Evolutionary conservation across 1,284 basidiomycete genomes (phyloP), one percentile per base, ranked within the genome.

Genomic region (Erythrobasidium hasegawianum): DNA sequence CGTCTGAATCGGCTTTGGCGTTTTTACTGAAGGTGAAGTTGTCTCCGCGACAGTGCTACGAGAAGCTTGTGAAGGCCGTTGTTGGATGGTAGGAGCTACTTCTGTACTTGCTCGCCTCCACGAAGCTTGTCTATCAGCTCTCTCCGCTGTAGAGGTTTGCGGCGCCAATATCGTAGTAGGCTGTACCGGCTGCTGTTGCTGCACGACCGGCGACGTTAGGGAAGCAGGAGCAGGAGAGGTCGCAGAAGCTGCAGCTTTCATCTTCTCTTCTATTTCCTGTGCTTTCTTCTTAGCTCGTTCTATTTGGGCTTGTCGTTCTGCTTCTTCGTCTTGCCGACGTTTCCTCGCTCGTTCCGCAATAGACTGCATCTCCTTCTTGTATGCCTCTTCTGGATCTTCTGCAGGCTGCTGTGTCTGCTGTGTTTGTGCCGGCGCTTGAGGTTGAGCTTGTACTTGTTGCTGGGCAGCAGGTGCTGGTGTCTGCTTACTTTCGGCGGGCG

Each of bases 271-370:
- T 38, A 96, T 75, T 76, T 92, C 90, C 50, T 82, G 84, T 13
- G 92, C 92, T 78, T 96, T 96, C 77, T 81, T 83, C 68, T 85
- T 83, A 1, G 93, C 93, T 22, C 93, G 81, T 73, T 94, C 91
- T 68, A 85, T 85, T 71, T 89, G 87, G 41, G 85, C 87, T 74
- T 89, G 86, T 13, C 92, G 82, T 71, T 91, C 88, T 69, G 86
- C 86, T 75, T 97, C 93, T 73, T 95, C 93, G 54, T 88, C 84
- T 74, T 90, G 84, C 54, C 91, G 70, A 22, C 80, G 70, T 62
- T 78, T 71, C 57, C 86, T 86, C 0, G 93, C 93, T 57, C 91
- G 84, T 72, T 90, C 91, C 2, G 92, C 93, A 2, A 90, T 90
- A 62, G 80, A 84, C 70, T 92, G 90, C 92, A 97, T 95, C 55